Conservation (phyloP, 2,329 filamentous ascomycete genomes). For the Fusarium lyarnte region DNA sequence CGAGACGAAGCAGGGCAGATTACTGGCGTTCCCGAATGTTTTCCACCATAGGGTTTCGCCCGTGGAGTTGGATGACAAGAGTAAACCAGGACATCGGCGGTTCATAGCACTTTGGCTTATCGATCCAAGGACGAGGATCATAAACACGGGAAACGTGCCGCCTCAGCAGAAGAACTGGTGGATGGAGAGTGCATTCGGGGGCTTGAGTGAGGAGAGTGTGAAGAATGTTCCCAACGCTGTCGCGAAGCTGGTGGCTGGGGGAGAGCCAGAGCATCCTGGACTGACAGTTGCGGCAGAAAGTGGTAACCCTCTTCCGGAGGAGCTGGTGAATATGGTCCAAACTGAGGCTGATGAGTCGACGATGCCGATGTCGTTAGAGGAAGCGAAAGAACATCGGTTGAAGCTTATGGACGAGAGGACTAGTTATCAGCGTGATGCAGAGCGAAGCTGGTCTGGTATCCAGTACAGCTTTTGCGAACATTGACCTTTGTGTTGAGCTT, state of each 20-base stretch:
- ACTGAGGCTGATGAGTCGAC: background rate
- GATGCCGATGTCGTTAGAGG: conserved; percentile 22
- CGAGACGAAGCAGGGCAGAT: conserved; percentile 27
- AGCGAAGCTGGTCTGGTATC: accelerated
- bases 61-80: conserved; percentile 58
- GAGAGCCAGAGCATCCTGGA: background rate
- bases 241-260: background rate
- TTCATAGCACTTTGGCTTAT: conserved; percentile 65
- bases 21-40: conserved; percentile 34
- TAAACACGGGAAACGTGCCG: conserved; percentile 48
- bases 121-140: conserved; percentile 55
- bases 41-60: conserved; percentile 40
- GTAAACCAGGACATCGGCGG: conserved; percentile 60
- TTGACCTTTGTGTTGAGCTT: background rate
- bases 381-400: conserved; percentile 28
- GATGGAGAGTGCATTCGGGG: conserved; percentile 25
- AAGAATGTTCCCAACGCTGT: background rate
- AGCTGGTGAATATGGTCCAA: conserved; percentile 22
- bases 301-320: background rate
- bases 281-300: background rate
- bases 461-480: conserved; percentile 36
- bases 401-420: conserved; percentile 25
- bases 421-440: background rate
- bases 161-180: conserved; percentile 49
- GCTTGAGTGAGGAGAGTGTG: background rate